These are phyloP conservation scores for Penicillium sp. DNA, from an alignment of 2,329 filamentous ascomycete species.

Conservation along the genomic window DNA sequence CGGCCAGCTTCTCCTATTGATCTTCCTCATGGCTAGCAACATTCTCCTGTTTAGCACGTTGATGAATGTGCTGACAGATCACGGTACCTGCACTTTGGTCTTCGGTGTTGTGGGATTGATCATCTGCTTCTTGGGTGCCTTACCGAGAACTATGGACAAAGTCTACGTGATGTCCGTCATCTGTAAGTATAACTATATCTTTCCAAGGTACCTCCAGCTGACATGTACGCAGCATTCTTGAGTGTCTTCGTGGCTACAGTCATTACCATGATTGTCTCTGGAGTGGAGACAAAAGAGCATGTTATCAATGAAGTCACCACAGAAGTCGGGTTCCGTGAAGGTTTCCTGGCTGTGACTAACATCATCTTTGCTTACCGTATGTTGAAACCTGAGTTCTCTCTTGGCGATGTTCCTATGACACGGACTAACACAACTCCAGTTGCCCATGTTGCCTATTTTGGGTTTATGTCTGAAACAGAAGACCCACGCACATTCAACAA, in stretches of 20 bases:
- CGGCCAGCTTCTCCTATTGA: constrained; percentile 63
- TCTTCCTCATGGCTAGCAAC: constrained; percentile 72
- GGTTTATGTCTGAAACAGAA: constrained; percentile 65
- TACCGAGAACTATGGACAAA: constrained; percentile 64
- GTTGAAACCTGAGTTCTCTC: constrained; percentile 2
- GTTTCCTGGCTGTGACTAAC: constrained; percentile 64
- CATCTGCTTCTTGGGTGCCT: constrained; percentile 59
- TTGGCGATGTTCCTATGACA: neutral
- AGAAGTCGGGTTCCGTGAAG: constrained; percentile 52
- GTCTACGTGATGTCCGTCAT: constrained; percentile 62
- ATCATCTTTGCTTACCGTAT: constrained; percentile 69
- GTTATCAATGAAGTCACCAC: constrained; percentile 38
- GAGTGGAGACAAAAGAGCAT: constrained; percentile 49
- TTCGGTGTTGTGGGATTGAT: constrained; percentile 62
- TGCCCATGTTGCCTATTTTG: constrained; percentile 68
- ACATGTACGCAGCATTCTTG: constrained; percentile 52
- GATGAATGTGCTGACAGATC: constrained; percentile 63
- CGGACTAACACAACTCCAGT: constrained; percentile 18
- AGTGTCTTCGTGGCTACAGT: constrained; percentile 65
- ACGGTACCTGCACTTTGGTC: constrained; percentile 63
- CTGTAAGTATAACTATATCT: constrained; percentile 41
- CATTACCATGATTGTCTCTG: constrained; percentile 67
- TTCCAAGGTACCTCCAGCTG: neutral
- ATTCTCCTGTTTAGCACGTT: constrained; percentile 69
- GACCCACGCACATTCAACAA: constrained; percentile 62